These are phyloP conservation scores for Sanghuangporus weigelae DNA, from an alignment of 1,284 basidiomycete species.

Conservation along the genomic window DNA sequence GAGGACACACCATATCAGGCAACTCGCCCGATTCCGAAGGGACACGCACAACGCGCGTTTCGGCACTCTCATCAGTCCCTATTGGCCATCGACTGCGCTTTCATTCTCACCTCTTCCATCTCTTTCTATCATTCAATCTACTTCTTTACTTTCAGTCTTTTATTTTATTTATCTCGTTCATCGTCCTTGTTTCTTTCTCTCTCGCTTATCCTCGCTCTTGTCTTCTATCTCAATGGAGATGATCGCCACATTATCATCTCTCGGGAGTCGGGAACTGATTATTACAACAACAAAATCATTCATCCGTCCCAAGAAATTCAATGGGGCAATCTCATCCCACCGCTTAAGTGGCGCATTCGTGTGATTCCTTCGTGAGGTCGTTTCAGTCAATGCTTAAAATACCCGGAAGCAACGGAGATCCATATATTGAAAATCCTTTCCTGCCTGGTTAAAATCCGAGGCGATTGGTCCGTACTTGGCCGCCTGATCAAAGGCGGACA, in stretches of 20 bases:
- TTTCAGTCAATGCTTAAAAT: too few relatives aligned
- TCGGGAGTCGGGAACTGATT: too few relatives aligned
- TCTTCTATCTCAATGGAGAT: neutral
- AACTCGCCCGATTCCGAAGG: neutral
- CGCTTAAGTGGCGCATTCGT: too few relatives aligned
- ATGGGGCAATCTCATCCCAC: too few relatives aligned
- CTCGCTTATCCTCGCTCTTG: neutral
- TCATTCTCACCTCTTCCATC: neutral
- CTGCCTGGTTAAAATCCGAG: too few relatives aligned
- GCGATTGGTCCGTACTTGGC: too few relatives aligned
- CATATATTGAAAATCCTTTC: too few relatives aligned
- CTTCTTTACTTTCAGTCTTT: neutral
- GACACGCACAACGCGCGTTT: constrained; percentile 5
- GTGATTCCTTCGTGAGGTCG: too few relatives aligned
- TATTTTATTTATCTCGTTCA: neutral
- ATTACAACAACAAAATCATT: too few relatives aligned
- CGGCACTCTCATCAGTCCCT: neutral
- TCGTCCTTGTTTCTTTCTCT: neutral
- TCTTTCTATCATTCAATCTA: neutral
- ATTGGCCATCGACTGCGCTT: neutral
- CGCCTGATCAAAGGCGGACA: too few relatives aligned
- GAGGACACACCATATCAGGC: neutral
- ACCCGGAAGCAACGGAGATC: too few relatives aligned
- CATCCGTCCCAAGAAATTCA: too few relatives aligned
- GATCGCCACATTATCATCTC: neutral